A percentile compares a stretch with the other conserved stretches of the same genome.
phyloP scores from a whole-genome alignment of 768 basidiomycete species.

The Cubamyces lactineus region DNA sequence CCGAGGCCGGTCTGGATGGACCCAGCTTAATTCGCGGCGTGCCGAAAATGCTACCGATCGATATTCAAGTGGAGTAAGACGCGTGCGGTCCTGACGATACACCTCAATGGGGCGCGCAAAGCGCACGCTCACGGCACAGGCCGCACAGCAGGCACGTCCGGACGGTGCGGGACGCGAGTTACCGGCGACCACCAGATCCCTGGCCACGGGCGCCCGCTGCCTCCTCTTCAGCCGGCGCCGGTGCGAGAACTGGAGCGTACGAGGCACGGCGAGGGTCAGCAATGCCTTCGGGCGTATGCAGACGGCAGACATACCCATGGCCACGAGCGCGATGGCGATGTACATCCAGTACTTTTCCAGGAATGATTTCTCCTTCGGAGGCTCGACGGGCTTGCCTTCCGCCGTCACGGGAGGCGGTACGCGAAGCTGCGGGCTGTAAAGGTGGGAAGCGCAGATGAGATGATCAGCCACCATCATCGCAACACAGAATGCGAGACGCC shows the following conservation, averaged over 20 bases:
- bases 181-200: constrained; percentile 17
- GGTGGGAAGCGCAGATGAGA: constrained; percentile 6
- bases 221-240: constrained; percentile 24
- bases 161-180: background rate
- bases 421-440: constrained; percentile 64
- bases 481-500: background rate
- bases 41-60: constrained; percentile 13
- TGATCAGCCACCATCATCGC: constrained; percentile 14
- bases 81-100: background rate
- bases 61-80: background rate
- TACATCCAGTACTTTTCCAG: constrained; percentile 94
- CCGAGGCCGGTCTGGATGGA: constrained; percentile 12
- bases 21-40: constrained; percentile 15
- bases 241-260: constrained; percentile 10
- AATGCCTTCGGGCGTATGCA: background rate
- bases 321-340: constrained; percentile 58
- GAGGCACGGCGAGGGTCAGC: background rate
- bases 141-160: constrained; percentile 1
- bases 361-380: constrained; percentile 73
- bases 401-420: constrained; percentile 67
- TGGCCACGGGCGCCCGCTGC: constrained; percentile 17
- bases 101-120: background rate
- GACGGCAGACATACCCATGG: constrained; percentile 49
- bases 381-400: constrained; percentile 64
- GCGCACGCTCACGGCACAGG: background rate